phyloP scores from a whole-genome alignment of 306 rosid genomes.

The Psophocarpus tetragonolobus region DNA sequence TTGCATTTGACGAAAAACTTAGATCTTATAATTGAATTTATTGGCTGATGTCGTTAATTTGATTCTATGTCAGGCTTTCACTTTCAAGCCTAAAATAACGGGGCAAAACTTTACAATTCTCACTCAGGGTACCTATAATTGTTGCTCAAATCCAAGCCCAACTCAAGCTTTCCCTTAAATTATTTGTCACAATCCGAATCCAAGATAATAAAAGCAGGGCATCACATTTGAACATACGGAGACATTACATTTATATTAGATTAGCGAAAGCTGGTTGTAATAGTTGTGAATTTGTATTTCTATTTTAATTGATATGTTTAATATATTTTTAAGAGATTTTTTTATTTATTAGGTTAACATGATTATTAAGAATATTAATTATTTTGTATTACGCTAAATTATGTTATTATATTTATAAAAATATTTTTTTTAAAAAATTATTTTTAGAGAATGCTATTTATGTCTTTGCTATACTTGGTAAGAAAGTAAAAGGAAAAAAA shows the following conservation, averaged over 20 bases:
- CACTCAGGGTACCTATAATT: background rate
- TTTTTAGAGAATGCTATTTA: too few species aligned
- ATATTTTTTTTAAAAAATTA: too few species aligned
- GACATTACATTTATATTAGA: slow-evolving; percentile 4
- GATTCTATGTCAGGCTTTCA: background rate
- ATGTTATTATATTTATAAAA: too few species aligned
- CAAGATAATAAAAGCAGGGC: slow-evolving; percentile 35
- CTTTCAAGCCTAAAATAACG: background rate
- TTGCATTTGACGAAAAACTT: background rate
- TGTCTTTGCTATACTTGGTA: too few species aligned
- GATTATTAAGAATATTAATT: too few species aligned
- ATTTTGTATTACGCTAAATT: too few species aligned
- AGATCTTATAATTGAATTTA: background rate
- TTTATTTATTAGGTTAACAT: too few species aligned
- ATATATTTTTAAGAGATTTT: too few species aligned
- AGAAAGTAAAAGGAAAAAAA: too few species aligned
- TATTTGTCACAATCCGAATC: background rate
- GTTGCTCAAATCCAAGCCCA: background rate
- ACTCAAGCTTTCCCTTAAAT: slow-evolving; percentile 30
- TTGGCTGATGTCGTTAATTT: background rate
- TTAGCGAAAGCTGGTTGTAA: too few species aligned
- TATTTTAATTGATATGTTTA: too few species aligned
- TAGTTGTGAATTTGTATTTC: too few species aligned
- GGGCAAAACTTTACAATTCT: background rate
- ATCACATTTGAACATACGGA: slow-evolving; percentile 16